These are phyloP conservation scores for Adansonia rubrostipa DNA, from an alignment of 441 rosid genomes.

Conservation along the genomic window DNA sequence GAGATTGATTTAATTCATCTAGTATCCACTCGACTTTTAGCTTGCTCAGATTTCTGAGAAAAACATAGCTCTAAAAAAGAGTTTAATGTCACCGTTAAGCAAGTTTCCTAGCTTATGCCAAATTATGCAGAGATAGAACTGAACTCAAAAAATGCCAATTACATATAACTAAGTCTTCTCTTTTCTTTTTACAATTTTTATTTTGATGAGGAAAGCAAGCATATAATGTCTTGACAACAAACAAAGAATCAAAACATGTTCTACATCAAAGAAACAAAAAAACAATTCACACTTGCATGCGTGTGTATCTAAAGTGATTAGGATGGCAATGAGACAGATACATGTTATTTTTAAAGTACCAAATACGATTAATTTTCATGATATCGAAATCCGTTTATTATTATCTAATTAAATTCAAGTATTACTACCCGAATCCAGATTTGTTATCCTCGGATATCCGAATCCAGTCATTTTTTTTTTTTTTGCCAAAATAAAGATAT, in stretches of 20 bases:
- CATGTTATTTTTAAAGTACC: not conserved
- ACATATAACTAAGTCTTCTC: not conserved
- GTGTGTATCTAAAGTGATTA: not conserved
- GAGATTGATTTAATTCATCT: slow-evolving; percentile 6
- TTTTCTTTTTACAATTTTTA: not conserved
- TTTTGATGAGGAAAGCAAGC: not conserved
- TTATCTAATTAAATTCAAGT: too few species aligned
- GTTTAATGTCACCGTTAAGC: not conserved
- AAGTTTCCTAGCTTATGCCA: not conserved
- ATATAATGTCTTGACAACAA: not conserved
- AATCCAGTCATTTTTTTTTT: too few species aligned
- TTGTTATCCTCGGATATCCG: too few species aligned
- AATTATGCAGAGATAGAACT: not conserved
- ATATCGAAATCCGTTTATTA: too few species aligned
- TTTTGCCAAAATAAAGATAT: too few species aligned
- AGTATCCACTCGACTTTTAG: too few species aligned
- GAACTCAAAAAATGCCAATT: not conserved
- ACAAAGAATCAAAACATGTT: not conserved
- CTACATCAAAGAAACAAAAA: not conserved
- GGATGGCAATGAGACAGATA: not conserved
- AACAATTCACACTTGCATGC: not conserved
- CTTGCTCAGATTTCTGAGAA: too few species aligned
- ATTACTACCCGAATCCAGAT: too few species aligned
- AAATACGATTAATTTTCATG: not conserved
- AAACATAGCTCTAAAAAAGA: too few species aligned